These are phyloP conservation scores for Penicillium sp. DNA, from an alignment of 2,329 filamentous ascomycete species.

Conservation along the genomic window DNA sequence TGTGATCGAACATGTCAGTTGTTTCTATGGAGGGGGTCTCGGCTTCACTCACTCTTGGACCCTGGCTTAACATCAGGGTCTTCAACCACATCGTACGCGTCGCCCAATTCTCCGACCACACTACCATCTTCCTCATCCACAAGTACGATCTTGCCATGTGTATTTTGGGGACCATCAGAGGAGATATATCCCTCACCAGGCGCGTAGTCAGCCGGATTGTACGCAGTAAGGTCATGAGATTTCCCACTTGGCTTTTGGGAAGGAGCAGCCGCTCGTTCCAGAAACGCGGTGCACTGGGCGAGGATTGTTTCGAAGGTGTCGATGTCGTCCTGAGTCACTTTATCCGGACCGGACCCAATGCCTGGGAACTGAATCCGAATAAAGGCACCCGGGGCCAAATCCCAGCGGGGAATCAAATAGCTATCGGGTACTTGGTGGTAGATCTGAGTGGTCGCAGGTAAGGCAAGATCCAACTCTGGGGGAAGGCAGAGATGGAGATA, in stretches of 20 bases:
- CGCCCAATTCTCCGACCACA: conserved; percentile 86
- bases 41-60: conserved; percentile 72
- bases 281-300: conserved; percentile 94
- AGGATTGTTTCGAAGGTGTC: conserved; percentile 97
- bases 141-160: conserved; percentile 78
- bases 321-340: conserved; percentile 82
- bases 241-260: conserved; percentile 35
- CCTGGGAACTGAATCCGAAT: conserved; percentile 88
- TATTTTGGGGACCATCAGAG: conserved; percentile 28
- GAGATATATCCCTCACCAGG: conserved; percentile 75
- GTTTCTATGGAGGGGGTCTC: not conserved
- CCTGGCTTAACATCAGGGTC: conserved; percentile 73
- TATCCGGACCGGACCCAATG: conserved; percentile 62
- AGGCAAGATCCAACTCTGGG: conserved; percentile 87
- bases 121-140: conserved; percentile 95
- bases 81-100: conserved; percentile 78
- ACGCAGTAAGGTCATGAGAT: conserved; percentile 44
- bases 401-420: conserved; percentile 95
- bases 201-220: conserved; percentile 79
- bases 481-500: conserved; percentile 94
- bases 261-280: conserved; percentile 75
- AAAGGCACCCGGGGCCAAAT: conserved; percentile 86
- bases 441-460: conserved; percentile 94
- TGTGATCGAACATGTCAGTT: conserved; percentile 24
- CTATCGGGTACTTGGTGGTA: conserved; percentile 92